Evolutionary conservation across 2,329 filamentous ascomycete genomes (phyloP).

Genomic region (Torrubiellomyces zombiae): DNA sequence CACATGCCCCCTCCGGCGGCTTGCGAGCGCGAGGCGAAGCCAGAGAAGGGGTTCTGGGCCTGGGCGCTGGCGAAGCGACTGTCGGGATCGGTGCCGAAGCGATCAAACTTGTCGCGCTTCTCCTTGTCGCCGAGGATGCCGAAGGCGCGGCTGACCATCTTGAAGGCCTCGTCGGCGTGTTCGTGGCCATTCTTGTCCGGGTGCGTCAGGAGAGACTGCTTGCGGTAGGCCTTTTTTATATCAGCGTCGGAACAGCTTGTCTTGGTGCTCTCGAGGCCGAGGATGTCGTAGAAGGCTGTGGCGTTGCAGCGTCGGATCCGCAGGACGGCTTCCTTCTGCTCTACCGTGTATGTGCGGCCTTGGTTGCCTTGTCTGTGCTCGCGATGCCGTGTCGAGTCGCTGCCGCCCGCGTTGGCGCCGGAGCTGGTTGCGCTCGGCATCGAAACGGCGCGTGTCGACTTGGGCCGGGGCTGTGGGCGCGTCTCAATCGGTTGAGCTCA

Average conservation of each 20-base stretch:
- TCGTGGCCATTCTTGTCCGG: constrained; percentile 98
- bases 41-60: constrained; percentile 44
- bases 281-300: constrained; percentile 91
- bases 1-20: constrained; percentile 44
- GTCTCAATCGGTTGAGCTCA: no score
- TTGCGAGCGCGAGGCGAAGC: constrained; percentile 35
- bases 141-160: constrained; percentile 91
- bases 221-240: constrained; percentile 96
- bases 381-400: constrained; percentile 28
- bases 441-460: constrained; percentile 7
- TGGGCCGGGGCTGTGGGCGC: no score
- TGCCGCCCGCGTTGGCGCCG: constrained; percentile 31
- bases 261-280: constrained; percentile 51
- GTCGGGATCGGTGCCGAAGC: constrained; percentile 83
- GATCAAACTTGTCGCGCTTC: constrained; percentile 70
- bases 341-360: constrained; percentile 63
- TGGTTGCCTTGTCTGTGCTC: constrained; percentile 64
- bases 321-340: constrained; percentile 83
- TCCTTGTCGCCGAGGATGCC: constrained; percentile 85
- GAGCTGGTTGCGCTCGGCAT: constrained; percentile 34
- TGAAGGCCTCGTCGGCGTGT: constrained; percentile 93
- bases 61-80: constrained; percentile 58
- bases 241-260: constrained; percentile 59
- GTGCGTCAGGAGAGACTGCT: constrained; percentile 84
- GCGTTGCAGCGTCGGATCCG: constrained; percentile 70